Base-by-base conservation (phyloP, 371 early-diverging fungal genomes). In the Mucor irregularis region DNA sequence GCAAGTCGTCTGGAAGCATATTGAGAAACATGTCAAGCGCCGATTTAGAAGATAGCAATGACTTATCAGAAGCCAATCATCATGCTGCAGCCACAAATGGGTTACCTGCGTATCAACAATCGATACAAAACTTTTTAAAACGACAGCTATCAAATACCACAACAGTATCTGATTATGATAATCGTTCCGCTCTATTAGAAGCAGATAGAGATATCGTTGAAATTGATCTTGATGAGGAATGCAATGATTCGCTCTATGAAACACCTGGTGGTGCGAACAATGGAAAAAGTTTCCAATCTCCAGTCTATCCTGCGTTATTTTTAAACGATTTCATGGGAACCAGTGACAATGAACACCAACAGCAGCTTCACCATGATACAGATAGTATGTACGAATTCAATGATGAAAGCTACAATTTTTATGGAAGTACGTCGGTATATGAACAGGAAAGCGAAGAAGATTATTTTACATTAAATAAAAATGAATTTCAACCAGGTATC, bases 151-250 rank as follows among this genome's bases (percentile, higher is more conserved):
- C 54, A 10, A 60, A 30, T 33, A 25, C 49, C 5, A 25, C 56
- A 14, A 17, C 34, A 11, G 16, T 45, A 13, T 42, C 43, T n/a
- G n/a, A n/a, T n/a, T n/a, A n/a, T n/a, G n/a, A n/a, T n/a, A n/a
- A n/a, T n/a, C n/a, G n/a, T 29, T 60, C 61, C 43, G 33, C 60
- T 29, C 24, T 9, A 37, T 19, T 22, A 6, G 69, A 48, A 13
- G 40, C 31, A 10, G 68, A 73, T 45, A 64, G 64, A 28, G 74
- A 73, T 38, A 58, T 70, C 1, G 52, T 61, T 8, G 74, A 62
- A 19, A 67, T 73, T 25, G 55, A 67, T 28, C 31, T 69, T n/a
- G 60, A 69, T 35, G 61, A 62, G 24, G 42, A 42, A 24, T n/a
- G 48, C 44, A 19, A 21, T 16, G 22, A 14, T 19, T 28, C 35